Evolutionary conservation across 306 rosid species (phyloP), one percentile per base, ranked within the genome.

Genomic region (Luffa aegyptiaca): DNA sequence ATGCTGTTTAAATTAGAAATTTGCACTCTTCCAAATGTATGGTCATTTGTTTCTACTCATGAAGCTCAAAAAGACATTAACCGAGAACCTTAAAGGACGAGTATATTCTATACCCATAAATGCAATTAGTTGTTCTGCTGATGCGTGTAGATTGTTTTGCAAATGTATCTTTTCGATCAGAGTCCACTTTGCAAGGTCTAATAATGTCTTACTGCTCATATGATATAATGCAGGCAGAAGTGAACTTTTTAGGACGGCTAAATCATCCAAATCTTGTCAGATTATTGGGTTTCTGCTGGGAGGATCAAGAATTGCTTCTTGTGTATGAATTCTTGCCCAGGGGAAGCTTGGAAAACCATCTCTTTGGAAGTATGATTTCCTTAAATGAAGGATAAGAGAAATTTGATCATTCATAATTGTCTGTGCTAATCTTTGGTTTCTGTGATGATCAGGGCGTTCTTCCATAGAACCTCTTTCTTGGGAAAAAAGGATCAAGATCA

Each of bases 331-430:
- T 86, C 86, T 84, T 95, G 97, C 85, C 83, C 61, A 90, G 45
- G 81, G 98, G 98, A 71, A 95, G 97, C 89, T 88, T 95, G 90
- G 97, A 95, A 88, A 89, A 83, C 79, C 97, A 92, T 84, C 97
- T 95, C 26, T 92, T 95, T 75, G 81, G 95, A 90, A 88, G 98
- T 95, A 91, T 17, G 90, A 80, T 77, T 56, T 80, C 53, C 63
- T 62, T 72, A 49, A 79, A 48, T n/a, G 45, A 35, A 26, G 77
- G n/a, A 70, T 59, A 63, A 74, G 48, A 35, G 4, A 2, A 46
- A 59, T 53, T 6, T 51, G 37, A 3, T 77, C 44, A 26, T 42
- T 79, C 18, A 49, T 14, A 20, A 44, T 79, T 11, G 4, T 39
- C 61, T 57, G 39, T 75, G 33, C 64, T 75, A 80, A 83, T 64